Percentiles rank a stretch among this genome's conserved stretches.
Evolutionary conservation across 805 yeast species (phyloP).

Genomic region (Cyberlindnera meyerae): DNA sequence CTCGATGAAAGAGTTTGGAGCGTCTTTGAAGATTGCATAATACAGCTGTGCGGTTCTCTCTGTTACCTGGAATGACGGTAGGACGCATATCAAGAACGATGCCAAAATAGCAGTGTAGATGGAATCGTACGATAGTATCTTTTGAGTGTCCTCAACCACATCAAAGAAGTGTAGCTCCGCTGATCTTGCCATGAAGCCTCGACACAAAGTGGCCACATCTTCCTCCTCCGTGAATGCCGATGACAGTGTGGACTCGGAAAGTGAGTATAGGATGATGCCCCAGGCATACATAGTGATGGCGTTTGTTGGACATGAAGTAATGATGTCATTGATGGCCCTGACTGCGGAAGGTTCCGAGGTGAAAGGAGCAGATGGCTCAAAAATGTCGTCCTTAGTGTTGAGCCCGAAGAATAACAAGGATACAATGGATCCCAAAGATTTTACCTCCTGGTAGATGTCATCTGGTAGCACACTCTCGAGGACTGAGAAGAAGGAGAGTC

Average conservation of each 20-base stretch:
- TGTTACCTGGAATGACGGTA: conserved; percentile 45
- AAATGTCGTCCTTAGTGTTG: conserved; percentile 41
- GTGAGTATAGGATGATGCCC: conserved; percentile 54
- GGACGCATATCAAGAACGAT: conserved; percentile 30
- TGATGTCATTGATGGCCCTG: conserved; percentile 34
- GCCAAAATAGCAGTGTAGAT: conserved; percentile 43
- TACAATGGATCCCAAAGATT: conserved; percentile 43
- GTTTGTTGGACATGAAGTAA: conserved; percentile 35
- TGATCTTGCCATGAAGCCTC: conserved; percentile 25
- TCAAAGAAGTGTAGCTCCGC: conserved; percentile 41
- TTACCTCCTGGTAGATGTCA: conserved; percentile 29
- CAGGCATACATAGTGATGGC: conserved; percentile 58
- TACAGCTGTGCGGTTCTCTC: conserved; percentile 29
- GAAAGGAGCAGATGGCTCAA: conserved; percentile 34
- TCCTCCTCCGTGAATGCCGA: conserved; percentile 29
- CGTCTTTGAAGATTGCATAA: conserved; percentile 25
- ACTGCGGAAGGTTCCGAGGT: conserved; percentile 37
- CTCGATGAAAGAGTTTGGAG: conserved; percentile 36
- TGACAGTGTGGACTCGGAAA: conserved; percentile 41
- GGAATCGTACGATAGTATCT: conserved; percentile 43
- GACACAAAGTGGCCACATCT: conserved; percentile 13
- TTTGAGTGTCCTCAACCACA: conserved; percentile 37
- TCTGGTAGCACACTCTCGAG: conserved; percentile 14
- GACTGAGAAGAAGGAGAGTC: conserved; percentile 22
- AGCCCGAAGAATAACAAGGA: conserved; percentile 54